Evolutionary conservation across 148 eudicot genomes (phyloP).

Genomic region (Heliosperma pusillum): DNA sequence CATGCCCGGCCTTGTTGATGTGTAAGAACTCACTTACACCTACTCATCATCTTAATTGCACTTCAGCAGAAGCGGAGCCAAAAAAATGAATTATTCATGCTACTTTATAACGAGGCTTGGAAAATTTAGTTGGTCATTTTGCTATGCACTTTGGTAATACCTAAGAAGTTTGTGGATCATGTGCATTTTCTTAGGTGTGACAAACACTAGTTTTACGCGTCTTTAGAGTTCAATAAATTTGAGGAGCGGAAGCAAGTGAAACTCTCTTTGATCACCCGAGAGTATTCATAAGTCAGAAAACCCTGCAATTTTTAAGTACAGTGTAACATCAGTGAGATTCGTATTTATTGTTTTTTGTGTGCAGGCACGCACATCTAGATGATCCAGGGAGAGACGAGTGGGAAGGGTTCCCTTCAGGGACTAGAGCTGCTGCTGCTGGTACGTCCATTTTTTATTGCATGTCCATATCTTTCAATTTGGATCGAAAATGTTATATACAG

Average conservation of each 20-base stretch:
- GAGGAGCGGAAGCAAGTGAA: too few species aligned
- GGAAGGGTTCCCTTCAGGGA: constrained; percentile 99
- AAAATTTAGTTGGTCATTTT: too few species aligned
- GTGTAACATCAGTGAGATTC: background rate
- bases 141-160: too few species aligned
- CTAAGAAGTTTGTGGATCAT: too few species aligned
- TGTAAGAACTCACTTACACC: constrained; percentile 50
- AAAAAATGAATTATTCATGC: too few species aligned
- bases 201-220: too few species aligned
- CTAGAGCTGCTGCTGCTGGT: constrained; percentile 99
- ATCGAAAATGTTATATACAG: background rate
- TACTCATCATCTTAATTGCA: background rate
- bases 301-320: background rate
- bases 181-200: too few species aligned
- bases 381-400: constrained; percentile 96
- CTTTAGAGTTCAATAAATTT: too few species aligned
- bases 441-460: background rate
- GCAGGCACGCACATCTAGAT: constrained; percentile 90
- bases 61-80: too few species aligned
- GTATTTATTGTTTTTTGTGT: constrained; percentile 4
- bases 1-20: constrained; percentile 98
- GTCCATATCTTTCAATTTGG: background rate
- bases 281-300: background rate
- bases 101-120: too few species aligned
- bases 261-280: background rate